Conservation (phyloP, 768 basidiomycete genomes). For the Russula brevipes region DNA sequence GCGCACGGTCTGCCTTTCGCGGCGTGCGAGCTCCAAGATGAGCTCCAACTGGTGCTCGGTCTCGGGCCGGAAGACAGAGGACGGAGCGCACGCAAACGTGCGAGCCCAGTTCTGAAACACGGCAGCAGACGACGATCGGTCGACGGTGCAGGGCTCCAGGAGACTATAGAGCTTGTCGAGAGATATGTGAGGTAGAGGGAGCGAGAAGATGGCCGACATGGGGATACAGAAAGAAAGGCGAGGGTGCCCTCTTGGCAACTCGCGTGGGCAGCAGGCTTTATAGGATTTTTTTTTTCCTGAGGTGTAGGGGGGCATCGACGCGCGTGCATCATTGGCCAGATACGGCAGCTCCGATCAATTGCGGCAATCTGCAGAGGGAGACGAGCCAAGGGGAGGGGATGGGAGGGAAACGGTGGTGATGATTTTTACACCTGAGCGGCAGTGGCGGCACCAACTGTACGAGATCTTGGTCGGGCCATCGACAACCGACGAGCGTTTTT, state of each 20-base stretch:
- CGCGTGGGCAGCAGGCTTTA: slow-evolving; percentile 10
- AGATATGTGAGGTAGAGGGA: slow-evolving; percentile 38
- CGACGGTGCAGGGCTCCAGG: slow-evolving; percentile 52
- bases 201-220: slow-evolving; percentile 24
- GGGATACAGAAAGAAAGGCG: neutral
- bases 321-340: slow-evolving; percentile 13
- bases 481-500: neutral
- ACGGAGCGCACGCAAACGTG: slow-evolving; percentile 67
- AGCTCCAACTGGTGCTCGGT: slow-evolving; percentile 62
- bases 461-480: slow-evolving; percentile 6
- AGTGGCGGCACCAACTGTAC: neutral
- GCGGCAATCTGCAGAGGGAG: slow-evolving; percentile 21
- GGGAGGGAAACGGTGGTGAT: neutral
- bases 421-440: neutral
- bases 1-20: slow-evolving; percentile 65
- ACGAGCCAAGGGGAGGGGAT: slow-evolving; percentile 8
- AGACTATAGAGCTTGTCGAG: slow-evolving; percentile 46
- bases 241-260: neutral
- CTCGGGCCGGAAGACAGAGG: slow-evolving; percentile 71
- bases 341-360: slow-evolving; percentile 19
- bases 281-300: slow-evolving; percentile 7
- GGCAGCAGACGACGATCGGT: slow-evolving; percentile 36
- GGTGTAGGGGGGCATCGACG: neutral
- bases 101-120: slow-evolving; percentile 83
- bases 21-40: slow-evolving; percentile 74